Percentiles rank a stretch among this genome's conserved stretches.
Evolutionary conservation across 805 yeast genomes (phyloP).

Genomic region (Nakazawaea molendinolei): DNA sequence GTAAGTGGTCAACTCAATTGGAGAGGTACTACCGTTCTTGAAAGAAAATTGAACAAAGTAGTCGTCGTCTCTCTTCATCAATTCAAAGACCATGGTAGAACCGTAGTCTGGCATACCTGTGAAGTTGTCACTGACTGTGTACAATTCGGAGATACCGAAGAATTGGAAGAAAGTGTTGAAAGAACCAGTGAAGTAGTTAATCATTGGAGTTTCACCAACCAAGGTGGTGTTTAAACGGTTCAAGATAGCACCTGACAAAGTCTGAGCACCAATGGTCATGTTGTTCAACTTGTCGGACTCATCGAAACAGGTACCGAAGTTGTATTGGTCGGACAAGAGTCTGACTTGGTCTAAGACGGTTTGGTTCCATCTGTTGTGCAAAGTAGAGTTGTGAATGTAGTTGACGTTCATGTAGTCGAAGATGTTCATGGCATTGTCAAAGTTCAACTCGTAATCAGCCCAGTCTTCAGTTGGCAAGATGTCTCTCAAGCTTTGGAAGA

Average conservation of each 20-base stretch:
- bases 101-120: constrained; percentile 44
- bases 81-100: constrained; percentile 37
- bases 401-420: constrained; percentile 35
- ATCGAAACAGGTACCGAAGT: constrained; percentile 30
- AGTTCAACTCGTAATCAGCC: constrained; percentile 26
- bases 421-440: constrained; percentile 31
- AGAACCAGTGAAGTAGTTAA: constrained; percentile 39
- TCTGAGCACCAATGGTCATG: constrained; percentile 35
- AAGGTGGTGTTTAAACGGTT: constrained; percentile 30
- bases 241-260: constrained; percentile 30
- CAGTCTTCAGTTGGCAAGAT: constrained; percentile 22
- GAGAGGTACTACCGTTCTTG: constrained; percentile 37
- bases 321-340: constrained; percentile 31
- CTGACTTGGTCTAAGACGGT: constrained; percentile 25
- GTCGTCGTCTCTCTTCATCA: constrained; percentile 24
- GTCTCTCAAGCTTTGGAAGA: constrained; percentile 29
- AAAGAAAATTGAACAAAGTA: constrained; percentile 36
- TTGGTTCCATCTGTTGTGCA: constrained; percentile 26
- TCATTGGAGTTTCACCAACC: constrained; percentile 27
- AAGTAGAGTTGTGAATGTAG: constrained; percentile 33
- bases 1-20: constrained; percentile 25
- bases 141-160: constrained; percentile 28
- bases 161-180: constrained; percentile 37
- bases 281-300: constrained; percentile 20
- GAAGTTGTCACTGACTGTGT: constrained; percentile 28